phyloP scores from a whole-genome alignment of 495 filamentous ascomycete species.

The Penicillium mononematosum region DNA sequence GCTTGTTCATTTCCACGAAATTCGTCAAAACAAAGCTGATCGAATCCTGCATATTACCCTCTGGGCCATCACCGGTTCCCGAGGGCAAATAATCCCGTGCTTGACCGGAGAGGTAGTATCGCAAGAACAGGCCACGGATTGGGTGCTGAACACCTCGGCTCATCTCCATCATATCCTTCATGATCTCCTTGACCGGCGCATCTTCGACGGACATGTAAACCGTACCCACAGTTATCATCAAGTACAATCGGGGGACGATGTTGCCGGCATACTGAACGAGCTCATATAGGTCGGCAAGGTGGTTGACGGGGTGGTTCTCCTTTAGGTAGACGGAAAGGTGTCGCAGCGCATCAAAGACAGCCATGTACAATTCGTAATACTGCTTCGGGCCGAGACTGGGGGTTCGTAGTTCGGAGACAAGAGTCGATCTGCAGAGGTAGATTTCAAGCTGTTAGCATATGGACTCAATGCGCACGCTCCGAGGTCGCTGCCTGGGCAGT shows the following conservation, averaged over 20 bases:
- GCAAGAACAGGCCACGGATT: constrained; percentile 86
- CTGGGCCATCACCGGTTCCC: constrained; percentile 81
- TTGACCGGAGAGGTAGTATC: constrained; percentile 94
- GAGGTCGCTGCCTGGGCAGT: constrained; percentile 38
- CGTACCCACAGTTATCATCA: constrained; percentile 98
- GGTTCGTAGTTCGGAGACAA: constrained; percentile 95
- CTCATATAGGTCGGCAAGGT: constrained; percentile 97
- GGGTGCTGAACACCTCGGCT: constrained; percentile 96
- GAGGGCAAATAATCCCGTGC: constrained; percentile 83
- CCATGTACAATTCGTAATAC: constrained; percentile 99
- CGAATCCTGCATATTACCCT: constrained; percentile 94
- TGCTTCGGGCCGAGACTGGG: constrained; percentile 95
- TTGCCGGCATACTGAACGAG: constrained; percentile 99
- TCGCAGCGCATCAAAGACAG: constrained; percentile 95
- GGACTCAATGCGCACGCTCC: constrained; percentile 16
- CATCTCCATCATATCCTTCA: constrained; percentile 99
- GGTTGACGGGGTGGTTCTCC: constrained; percentile 95
- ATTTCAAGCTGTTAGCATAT: constrained; percentile 20
- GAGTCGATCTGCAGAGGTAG: constrained; percentile 69
- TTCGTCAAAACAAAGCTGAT: constrained; percentile 97
- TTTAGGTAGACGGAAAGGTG: constrained; percentile 95
- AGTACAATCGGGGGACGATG: constrained; percentile 91
- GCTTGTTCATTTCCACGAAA: constrained; percentile 99
- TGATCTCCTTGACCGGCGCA: constrained; percentile 98
- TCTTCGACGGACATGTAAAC: constrained; percentile 99